Evolutionary conservation across 495 filamentous ascomycete species (phyloP), one percentile per base, ranked within the genome.

Genomic region (Beverwykella pulmonaria): DNA sequence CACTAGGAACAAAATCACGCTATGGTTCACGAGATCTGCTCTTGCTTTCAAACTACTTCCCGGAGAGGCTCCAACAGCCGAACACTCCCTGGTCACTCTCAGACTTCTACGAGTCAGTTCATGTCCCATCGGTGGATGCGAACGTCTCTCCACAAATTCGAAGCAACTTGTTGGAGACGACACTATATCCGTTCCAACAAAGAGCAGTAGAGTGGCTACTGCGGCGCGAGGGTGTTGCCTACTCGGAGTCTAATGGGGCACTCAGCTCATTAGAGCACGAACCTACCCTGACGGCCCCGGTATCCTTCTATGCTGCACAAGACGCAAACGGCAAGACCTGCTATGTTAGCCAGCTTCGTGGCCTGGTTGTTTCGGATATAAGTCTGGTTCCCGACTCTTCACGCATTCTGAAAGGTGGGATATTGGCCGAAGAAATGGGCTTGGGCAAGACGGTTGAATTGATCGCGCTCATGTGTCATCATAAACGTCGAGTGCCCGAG

Each of bases 361-460:
- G 87, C 65, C 75, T 86, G 12, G 80, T 87, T 10, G 85, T 83
- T 0, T 81, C 78, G 8, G 82, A 89, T 74, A 46, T 81, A 1
- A 75, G 75, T 26, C 48, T 75, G 8, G 87, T 87, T 71, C 58
- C 69, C 27, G 74, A 79, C 41, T 70, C 75, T 9, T 25, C 56
- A 23, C n/a, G 44, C 39, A 14, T 23, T 10, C 55, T 86, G 0
- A 79, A 71, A 30, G 88, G 87, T 19, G 88, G 89, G 0, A 85
- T 91, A 29, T 82, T 98, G 22, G 91, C 92, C 0, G 93, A 98
- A 75, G 94, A 98, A 77, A 97, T 97, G 94, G 93, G 93, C 0
- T 79, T 98, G 4, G 94, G 94, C 1, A 98, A 98, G 74, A 97
- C 94, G 0, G 84, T 97, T 20, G 94, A 98, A 74, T 82, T 93